Conservation (phyloP, 768 basidiomycete species). For the Trametes coccinea region DNA sequence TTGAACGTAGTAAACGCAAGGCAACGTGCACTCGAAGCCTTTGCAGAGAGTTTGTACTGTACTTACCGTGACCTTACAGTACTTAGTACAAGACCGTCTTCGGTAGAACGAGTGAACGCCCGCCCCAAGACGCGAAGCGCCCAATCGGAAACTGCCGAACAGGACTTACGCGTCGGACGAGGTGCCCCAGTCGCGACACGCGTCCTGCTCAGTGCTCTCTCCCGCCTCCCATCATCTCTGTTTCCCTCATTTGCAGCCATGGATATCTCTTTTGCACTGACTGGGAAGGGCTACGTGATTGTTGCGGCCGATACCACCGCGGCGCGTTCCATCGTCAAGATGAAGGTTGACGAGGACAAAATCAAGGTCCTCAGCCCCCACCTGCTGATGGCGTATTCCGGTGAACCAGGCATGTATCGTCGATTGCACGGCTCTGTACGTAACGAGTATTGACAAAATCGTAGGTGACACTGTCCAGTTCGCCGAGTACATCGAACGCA, state of each 20-base stretch:
- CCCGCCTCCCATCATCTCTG: not conserved
- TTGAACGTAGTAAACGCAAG: no score
- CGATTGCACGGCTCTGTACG: not conserved
- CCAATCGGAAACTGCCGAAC: conserved; percentile 1
- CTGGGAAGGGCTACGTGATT: conserved; percentile 91
- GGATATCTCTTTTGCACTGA: conserved; percentile 91
- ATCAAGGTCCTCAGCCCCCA: conserved; percentile 90
- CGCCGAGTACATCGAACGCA: conserved; percentile 94
- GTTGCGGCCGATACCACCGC: conserved; percentile 90
- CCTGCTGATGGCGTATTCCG: conserved; percentile 92
- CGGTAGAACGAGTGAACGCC: no score
- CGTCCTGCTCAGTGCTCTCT: not conserved
- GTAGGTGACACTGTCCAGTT: conserved; percentile 95
- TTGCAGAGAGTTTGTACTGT: no score
- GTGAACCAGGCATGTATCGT: conserved; percentile 74
- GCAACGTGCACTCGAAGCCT: no score
- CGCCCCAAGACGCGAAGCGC: not conserved
- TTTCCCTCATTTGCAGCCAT: conserved; percentile 40
- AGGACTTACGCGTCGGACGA: conserved; percentile 17
- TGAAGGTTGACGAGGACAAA: conserved; percentile 97
- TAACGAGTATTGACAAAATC: not conserved
- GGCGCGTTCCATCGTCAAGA: conserved; percentile 91
- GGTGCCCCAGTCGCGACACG: not conserved
- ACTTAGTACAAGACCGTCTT: no score
- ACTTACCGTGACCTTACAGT: no score